Conservation (phyloP, 2,329 filamentous ascomycete genomes). For the Talaromyces sp. region DNA sequence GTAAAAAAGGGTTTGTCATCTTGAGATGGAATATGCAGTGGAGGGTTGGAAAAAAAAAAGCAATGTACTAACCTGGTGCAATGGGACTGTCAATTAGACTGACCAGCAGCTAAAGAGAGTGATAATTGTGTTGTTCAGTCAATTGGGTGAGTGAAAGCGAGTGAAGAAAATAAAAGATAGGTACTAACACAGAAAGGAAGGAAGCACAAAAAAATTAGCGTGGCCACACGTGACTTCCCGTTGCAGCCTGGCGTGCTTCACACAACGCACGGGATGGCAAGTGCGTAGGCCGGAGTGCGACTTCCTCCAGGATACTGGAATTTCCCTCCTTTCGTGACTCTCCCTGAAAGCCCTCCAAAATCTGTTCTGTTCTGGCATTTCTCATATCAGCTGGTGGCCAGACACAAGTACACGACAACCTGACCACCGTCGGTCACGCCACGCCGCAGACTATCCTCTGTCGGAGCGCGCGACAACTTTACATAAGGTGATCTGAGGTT, state of each 20-base stretch:
- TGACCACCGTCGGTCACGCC: constrained; percentile 13
- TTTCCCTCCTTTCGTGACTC: constrained; percentile 14
- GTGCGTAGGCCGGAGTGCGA: constrained; percentile 9
- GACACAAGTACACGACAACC: not conserved
- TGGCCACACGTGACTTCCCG: constrained; percentile 20
- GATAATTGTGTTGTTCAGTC: not conserved
- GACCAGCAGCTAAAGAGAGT: not conserved
- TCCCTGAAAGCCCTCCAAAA: constrained; percentile 2
- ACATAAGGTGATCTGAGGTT: constrained; percentile 11
- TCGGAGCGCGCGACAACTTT: not conserved
- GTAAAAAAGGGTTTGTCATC: constrained; percentile 58
- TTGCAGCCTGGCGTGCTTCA: constrained; percentile 19
- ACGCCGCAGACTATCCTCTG: constrained; percentile 1
- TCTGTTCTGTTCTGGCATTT: not conserved
- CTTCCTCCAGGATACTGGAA: not conserved
- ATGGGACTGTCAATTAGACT: not conserved
- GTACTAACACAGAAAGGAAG: constrained; percentile 20
- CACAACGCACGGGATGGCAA: constrained; percentile 13
- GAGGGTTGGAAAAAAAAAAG: not conserved
- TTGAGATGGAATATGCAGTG: constrained; percentile 31
- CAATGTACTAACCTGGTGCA: constrained; percentile 20
- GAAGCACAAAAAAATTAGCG: constrained; percentile 20
- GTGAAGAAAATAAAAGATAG: not conserved
- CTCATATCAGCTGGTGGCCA: not conserved
- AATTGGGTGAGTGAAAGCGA: not conserved